Percentiles rank a stretch among this genome's conserved stretches.
Conservation (phyloP, 169 alveolate species). For the Plasmodium knowlesi region DNA sequence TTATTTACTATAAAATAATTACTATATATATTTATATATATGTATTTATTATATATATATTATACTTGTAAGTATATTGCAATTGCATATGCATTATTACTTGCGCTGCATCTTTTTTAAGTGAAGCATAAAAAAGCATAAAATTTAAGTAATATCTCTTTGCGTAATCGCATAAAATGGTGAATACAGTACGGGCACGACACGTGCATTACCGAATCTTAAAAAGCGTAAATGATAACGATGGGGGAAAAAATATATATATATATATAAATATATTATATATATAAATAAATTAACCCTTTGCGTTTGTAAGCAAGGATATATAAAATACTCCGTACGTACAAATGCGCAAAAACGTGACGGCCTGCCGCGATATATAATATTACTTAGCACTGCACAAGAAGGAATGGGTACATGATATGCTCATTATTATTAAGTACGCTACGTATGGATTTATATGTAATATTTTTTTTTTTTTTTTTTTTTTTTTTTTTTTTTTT, state of each 20-base stretch:
- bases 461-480: too few relatives aligned
- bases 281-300: neutral
- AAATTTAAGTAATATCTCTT: too few relatives aligned
- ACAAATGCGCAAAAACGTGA: neutral
- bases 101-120: neutral
- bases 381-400: neutral
- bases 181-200: neutral
- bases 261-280: too few relatives aligned
- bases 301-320: neutral
- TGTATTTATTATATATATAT: neutral
- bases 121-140: neutral
- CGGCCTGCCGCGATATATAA: neutral
- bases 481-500: too few relatives aligned
- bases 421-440: neutral
- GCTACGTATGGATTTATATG: neutral
- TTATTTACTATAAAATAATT: neutral
- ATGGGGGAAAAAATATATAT: neutral
- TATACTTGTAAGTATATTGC: neutral
- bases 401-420: neutral
- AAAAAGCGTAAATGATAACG: neutral
- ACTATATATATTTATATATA: neutral
- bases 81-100: neutral
- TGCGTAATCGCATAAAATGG: neutral
- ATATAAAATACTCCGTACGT: neutral
- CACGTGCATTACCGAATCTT: neutral